Percentiles rank a stretch among this genome's conserved stretches.
These are phyloP conservation scores for Claviceps cyperi DNA, from an alignment of 2,329 filamentous ascomycete genomes.

Conservation along the genomic window DNA sequence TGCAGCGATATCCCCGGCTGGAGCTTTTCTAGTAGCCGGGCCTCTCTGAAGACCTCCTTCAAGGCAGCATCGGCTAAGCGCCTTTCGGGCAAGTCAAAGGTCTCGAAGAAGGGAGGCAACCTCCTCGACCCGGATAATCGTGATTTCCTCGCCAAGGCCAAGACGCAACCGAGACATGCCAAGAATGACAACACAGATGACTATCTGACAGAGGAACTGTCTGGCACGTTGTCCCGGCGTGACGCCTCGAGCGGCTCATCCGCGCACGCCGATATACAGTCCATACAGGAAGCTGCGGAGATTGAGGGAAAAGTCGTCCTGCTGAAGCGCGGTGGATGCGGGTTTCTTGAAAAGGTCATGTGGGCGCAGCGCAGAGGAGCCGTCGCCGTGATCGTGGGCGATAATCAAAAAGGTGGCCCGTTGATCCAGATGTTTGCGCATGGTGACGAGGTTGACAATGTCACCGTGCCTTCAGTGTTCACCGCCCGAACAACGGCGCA, in stretches of 20 bases:
- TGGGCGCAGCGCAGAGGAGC: conserved; percentile 90
- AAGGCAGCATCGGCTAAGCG: conserved; percentile 14
- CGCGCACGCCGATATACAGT: conserved; percentile 80
- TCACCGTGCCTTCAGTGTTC: conserved; percentile 88
- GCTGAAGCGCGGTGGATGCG: conserved; percentile 83
- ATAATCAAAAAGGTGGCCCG: conserved; percentile 77
- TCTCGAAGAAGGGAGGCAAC: conserved; percentile 9
- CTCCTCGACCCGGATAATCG: conserved; percentile 16
- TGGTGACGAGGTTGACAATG: conserved; percentile 76
- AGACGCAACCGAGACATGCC: conserved; percentile 4
- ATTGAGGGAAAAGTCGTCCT: conserved; percentile 88
- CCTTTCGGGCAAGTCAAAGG: conserved; percentile 7
- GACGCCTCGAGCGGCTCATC: conserved; percentile 22
- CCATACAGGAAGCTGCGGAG: conserved; percentile 78
- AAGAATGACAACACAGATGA: conserved; percentile 72
- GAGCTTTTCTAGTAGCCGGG: conserved; percentile 45
- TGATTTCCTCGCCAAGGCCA: conserved; percentile 7
- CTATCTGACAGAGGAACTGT: conserved; percentile 49
- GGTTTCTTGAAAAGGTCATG: conserved; percentile 92
- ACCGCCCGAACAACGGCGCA: conserved; percentile 92
- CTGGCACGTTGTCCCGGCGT: conserved; percentile 17
- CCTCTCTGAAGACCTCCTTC: conserved; percentile 25
- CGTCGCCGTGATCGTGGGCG: conserved; percentile 81
- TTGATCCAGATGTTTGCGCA: conserved; percentile 97
- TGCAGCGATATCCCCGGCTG: conserved; percentile 92